Conservation (phyloP, 78 protist species). For the slime mould (Dictyostelium discoideum) region DNA sequence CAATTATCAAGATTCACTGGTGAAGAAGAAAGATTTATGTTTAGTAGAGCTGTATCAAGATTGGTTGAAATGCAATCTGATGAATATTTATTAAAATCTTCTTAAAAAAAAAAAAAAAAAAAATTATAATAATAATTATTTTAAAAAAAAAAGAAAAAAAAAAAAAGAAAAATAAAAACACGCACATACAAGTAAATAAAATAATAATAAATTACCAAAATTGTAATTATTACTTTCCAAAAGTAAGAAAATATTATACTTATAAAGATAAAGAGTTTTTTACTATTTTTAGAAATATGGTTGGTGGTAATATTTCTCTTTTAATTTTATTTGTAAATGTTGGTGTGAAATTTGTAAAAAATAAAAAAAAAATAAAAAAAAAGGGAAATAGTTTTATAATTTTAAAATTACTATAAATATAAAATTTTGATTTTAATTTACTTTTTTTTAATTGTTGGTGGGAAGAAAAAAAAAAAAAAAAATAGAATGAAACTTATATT, state of each 20-base stretch:
- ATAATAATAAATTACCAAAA: too few species aligned
- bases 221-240: background rate
- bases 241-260: background rate
- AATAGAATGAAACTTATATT: background rate
- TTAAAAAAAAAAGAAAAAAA: background rate
- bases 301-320: background rate
- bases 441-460: too few species aligned
- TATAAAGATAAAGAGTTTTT: background rate
- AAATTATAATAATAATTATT: background rate
- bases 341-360: background rate
- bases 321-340: too few species aligned
- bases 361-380: too few species aligned
- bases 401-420: too few species aligned
- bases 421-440: too few species aligned
- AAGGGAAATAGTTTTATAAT: too few species aligned
- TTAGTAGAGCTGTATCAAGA: conserved; percentile 86
- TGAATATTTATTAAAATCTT: conserved; percentile 68
- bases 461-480: background rate
- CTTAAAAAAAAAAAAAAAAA: background rate
- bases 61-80: conserved; percentile 93
- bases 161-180: background rate
- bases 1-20: conserved; percentile 82
- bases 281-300: background rate
- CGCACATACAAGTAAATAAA: background rate
- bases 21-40: conserved; percentile 91